Conservation (phyloP, 495 filamentous ascomycete species). For the Penicillium ochrochloron region DNA sequence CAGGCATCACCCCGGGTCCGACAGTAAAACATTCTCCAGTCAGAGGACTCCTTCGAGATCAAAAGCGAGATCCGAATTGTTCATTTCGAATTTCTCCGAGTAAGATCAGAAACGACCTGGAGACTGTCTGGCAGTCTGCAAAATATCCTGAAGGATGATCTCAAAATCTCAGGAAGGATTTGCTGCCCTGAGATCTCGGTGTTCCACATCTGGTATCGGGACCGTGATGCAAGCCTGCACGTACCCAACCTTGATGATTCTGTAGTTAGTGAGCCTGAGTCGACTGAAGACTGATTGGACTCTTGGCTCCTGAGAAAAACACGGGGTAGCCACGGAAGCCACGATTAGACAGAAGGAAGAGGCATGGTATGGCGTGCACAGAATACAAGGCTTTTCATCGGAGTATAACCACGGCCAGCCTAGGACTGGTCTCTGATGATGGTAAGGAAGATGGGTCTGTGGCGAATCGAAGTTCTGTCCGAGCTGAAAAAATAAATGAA, state of each 20-base stretch:
- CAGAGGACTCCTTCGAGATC: neutral
- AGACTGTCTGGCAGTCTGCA: neutral
- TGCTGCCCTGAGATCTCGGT: neutral
- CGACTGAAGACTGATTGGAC: neutral
- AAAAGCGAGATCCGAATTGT: neutral
- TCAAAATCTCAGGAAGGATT: neutral
- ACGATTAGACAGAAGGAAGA: neutral
- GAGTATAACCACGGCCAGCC: constrained; percentile 27
- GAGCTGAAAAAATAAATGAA: constrained; percentile 20
- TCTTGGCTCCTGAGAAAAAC: constrained; percentile 7
- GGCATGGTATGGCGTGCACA: constrained; percentile 16
- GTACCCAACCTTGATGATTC: constrained; percentile 1
- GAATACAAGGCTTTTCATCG: constrained; percentile 10
- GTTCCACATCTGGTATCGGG: constrained; percentile 5
- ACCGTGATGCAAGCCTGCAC: neutral
- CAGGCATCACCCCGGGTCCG: constrained; percentile 19
- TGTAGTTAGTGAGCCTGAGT: neutral
- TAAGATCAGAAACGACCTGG: neutral
- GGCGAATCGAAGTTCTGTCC: constrained; percentile 31
- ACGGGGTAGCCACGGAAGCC: constrained; percentile 6
- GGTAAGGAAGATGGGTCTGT: constrained; percentile 17
- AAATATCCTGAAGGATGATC: neutral
- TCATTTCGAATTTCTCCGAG: neutral
- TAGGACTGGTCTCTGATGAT: constrained; percentile 7
- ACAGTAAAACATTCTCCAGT: constrained; percentile 4